Evolutionary conservation across 352 stramenopile genomes (phyloP), one percentile per base, ranked within the genome.

Genomic region (Globisporangium rhizosaccharum): DNA sequence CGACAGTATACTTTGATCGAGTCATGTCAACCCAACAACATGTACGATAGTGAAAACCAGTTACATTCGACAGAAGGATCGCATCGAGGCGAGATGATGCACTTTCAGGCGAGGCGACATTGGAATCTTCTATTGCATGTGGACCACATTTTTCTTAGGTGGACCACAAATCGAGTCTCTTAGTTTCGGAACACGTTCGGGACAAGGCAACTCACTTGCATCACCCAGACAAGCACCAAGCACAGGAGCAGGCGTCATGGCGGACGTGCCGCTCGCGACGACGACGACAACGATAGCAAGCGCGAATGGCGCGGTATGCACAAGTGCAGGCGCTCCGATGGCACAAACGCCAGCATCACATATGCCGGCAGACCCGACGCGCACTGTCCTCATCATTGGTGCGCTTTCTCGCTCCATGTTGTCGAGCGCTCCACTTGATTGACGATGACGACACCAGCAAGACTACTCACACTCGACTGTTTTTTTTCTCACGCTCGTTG

Each of bases 361-460:
- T 47, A 15, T 12, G 0, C 46, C 62, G 5, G 49, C 63, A 18
- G 65, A 78, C 10, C 48, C 44, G 25, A 68, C 68, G 15, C 75
- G 79, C 44, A 85, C 74, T 15, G 79, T 82, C 20, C 53, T 92
- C 30, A 65, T 92, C 41, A 90, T 92, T 18, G 83, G 83, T 92
- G 46, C 30, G 33, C 52, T 30, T 18, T 45, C n/a, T 25, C 18
- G n/a, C 9, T 50, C 53, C 8, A 12, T 12, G 33, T 39, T 39
- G 33, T 39, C 33, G 33, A 39, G 7, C 33, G 11, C 33, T 39
- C 8, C 10, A 12, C 33, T 39, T 12, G 33, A 39, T 39, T 39
- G 33, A 39, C 33, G 10, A 36, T 36, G 30, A 39, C 33, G 33
- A 39, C 33, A 14, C 33, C 33, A 39, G 33, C 33, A 39, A 33